A percentile compares a stretch with the other conserved stretches of the same genome.
These are phyloP conservation scores for Oldenlandia corymbosa DNA, from an alignment of 257 asterid species.

Conservation along the genomic window DNA sequence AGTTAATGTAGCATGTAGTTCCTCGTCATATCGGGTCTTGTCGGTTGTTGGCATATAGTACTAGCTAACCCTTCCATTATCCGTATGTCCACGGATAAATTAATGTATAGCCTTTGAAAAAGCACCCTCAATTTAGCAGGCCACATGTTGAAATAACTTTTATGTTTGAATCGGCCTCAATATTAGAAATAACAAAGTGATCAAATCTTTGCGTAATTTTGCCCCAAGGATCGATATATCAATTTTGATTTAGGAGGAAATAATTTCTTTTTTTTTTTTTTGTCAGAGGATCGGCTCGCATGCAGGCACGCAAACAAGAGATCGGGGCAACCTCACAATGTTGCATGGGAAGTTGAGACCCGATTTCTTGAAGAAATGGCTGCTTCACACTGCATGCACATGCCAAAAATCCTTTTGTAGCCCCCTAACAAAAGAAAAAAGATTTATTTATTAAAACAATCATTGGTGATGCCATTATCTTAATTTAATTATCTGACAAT, in stretches of 20 bases:
- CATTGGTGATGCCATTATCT: conserved; percentile 43
- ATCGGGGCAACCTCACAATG: not conserved
- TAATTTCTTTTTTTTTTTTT: too few species aligned
- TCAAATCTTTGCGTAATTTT: not conserved
- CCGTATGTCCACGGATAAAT: too few species aligned
- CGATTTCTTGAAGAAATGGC: not conserved
- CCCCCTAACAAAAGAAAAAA: conserved; percentile 19
- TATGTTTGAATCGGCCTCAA: not conserved
- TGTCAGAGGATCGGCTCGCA: not conserved
- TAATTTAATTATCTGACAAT: conserved; percentile 22
- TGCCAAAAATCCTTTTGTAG: conserved; percentile 5
- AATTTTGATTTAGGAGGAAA: not conserved
- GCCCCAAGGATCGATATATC: too few species aligned
- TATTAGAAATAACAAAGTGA: too few species aligned
- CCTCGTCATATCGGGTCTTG: too few species aligned
- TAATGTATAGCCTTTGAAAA: too few species aligned
- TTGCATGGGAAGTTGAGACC: conserved; percentile 27
- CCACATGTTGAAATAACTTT: too few species aligned
- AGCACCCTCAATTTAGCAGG: too few species aligned
- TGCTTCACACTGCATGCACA: conserved; percentile 15
- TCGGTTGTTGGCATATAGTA: too few species aligned
- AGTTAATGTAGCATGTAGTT: too few species aligned
- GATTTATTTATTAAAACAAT: conserved; percentile 25
- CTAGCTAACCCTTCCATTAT: too few species aligned
- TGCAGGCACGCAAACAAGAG: conserved; percentile 10